Evolutionary conservation across 306 rosid genomes (phyloP).

Genomic region (Prunus padus): DNA sequence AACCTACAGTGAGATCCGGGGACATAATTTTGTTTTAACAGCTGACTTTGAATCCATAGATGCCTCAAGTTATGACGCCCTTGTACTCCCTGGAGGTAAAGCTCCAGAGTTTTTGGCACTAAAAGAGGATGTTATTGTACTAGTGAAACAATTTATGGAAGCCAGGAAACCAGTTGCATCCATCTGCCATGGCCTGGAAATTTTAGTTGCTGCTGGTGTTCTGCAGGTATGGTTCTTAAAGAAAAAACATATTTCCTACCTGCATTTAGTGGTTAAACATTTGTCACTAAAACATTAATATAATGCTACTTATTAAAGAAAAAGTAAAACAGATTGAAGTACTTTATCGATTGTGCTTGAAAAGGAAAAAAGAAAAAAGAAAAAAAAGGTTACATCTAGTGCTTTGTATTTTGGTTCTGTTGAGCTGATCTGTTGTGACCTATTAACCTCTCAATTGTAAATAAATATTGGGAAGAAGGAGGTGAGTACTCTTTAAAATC

Average conservation of each 20-base stretch:
- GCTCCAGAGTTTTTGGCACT: slow-evolving; percentile 56
- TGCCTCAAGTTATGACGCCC: slow-evolving; percentile 63
- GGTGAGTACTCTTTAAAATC: too few species aligned
- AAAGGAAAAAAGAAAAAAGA: too few species aligned
- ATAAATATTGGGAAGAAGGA: too few species aligned
- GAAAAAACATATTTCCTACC: not conserved
- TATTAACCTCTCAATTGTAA: too few species aligned
- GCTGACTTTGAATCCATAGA: slow-evolving; percentile 58
- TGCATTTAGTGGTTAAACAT: too few species aligned
- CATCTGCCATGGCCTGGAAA: slow-evolving; percentile 73
- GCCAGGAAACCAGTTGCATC: slow-evolving; percentile 56
- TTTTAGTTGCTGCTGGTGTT: slow-evolving; percentile 82
- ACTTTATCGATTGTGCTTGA: too few species aligned
- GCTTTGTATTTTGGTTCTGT: not conserved
- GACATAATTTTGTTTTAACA: slow-evolving; percentile 61
- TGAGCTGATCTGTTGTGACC: too few species aligned
- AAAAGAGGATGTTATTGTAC: slow-evolving; percentile 36
- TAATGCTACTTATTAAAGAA: too few species aligned
- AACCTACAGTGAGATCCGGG: slow-evolving; percentile 75
- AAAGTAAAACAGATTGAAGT: too few species aligned
- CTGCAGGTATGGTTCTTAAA: slow-evolving; percentile 57
- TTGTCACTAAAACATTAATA: too few species aligned
- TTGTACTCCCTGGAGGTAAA: slow-evolving; percentile 58
- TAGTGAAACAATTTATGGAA: slow-evolving; percentile 45
- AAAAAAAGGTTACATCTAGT: too few species aligned